Evolutionary conservation across 192 early-diverging fungal genomes (phyloP).

Genomic region (Coemansia interrupta): DNA sequence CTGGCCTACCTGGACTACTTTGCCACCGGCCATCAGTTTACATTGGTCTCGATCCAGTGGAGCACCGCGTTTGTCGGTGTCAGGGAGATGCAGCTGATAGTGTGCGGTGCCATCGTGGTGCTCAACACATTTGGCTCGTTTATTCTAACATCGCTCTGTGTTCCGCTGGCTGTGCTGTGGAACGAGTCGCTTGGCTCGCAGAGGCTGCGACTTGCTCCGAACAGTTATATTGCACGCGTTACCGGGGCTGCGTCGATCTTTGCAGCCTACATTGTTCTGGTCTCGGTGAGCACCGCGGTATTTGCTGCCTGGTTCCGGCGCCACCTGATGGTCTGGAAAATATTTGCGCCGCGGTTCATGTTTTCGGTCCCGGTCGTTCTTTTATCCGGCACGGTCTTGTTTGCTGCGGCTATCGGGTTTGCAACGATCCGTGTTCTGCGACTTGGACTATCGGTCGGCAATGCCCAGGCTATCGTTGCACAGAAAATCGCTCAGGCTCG

Average conservation of each 20-base stretch:
- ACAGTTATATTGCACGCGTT: conserved; percentile 28
- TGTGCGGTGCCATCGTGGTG: conserved; percentile 66
- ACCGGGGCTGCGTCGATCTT: conserved; percentile 49
- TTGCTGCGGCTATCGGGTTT: conserved; percentile 31
- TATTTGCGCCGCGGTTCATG: conserved; percentile 90
- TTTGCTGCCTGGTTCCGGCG: conserved; percentile 70
- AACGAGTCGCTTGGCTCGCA: conserved; percentile 34
- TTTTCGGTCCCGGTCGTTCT: conserved; percentile 41
- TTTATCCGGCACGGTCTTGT: conserved; percentile 3
- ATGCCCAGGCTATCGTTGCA: conserved; percentile 22
- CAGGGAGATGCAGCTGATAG: conserved; percentile 61
- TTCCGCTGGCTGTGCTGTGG: conserved; percentile 59
- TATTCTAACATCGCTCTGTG: conserved; percentile 46
- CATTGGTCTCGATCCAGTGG: conserved; percentile 88
- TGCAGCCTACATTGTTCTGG: conserved; percentile 50
- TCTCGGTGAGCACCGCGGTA: conserved; percentile 51
- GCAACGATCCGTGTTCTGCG: conserved; percentile 22
- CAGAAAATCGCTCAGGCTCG: conserved; percentile 46
- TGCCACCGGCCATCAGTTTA: conserved; percentile 89
- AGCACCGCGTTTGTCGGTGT: conserved; percentile 84
- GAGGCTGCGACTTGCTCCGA: conserved; percentile 23
- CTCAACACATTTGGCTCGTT: conserved; percentile 75
- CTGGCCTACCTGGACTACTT: conserved; percentile 71
- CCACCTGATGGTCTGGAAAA: conserved; percentile 97
- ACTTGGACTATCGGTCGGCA: conserved; percentile 22